Base-by-base conservation (phyloP, 192 early-diverging fungal species). In the Haplosporangium gracile region DNA sequence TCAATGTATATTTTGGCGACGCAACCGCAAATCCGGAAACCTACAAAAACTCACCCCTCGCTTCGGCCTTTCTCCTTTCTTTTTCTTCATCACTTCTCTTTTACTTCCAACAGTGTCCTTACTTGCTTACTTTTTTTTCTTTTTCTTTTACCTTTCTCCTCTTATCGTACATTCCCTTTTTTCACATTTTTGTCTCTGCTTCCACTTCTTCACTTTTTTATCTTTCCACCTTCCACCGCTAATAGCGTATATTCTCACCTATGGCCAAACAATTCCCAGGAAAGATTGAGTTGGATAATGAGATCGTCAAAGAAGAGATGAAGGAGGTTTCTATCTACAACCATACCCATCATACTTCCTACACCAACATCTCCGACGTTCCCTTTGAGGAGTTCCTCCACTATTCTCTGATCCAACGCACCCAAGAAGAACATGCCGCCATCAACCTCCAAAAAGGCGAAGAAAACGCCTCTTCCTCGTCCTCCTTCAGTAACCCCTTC, bases 371-470 rank as follows among this genome's bases (percentile, higher is more conserved):
- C 36, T 40, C 69, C 38, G 38, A 70, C 24, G 38, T 70, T 10
- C 69, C 69, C 69, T 70, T 70, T 24, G 69, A 70, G 16, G 69
- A 70, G 38, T 70, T 70, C 39, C 69, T 70, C 69, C 69, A 70
- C 20, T 70, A 70, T 38, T 20, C 72, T 73, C 42, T 73, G 10
- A 9, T 73, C 45, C 69, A 70, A 42, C 34, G 69, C 18, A 70
- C 69, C 18, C 34, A 70, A 42, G 69, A 70, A 42, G 38, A 70
- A 15, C 39, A 70, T 15, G 43, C 43, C 38, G 26, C 60, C 8
- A 3, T 11, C 60, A 32, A 13, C 26, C 26, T 65, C 3, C 49
- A 32, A 65, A 65, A 65, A 13, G 60, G 26, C 60, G 26, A 42
- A 6, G 69, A 38, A 42, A 13, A 20, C 69, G 18, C 36, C 10